phyloP scores from a whole-genome alignment of 495 filamentous ascomycete genomes.

The Hypoxylon lienhwacheense region DNA sequence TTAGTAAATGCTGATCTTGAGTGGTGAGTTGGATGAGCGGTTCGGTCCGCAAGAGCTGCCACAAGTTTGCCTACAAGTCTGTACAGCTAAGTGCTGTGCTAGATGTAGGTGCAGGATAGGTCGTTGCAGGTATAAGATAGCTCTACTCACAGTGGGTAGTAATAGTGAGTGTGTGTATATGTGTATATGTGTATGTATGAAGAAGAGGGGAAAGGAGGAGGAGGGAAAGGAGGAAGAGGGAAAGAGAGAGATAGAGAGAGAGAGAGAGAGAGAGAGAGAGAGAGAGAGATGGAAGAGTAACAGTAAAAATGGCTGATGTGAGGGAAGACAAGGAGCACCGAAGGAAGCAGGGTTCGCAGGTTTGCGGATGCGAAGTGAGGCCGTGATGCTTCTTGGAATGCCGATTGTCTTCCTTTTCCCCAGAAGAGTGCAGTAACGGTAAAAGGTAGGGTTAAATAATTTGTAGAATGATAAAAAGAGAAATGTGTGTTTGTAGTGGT shows the following conservation, averaged over 20 bases:
- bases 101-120: background rate
- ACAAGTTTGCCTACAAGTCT: constrained; percentile 15
- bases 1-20: constrained; percentile 13
- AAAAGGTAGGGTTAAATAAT: constrained; percentile 21
- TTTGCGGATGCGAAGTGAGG: constrained; percentile 14
- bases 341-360: constrained; percentile 19
- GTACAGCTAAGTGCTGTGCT: too few relatives aligned
- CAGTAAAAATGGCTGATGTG: constrained; percentile 3
- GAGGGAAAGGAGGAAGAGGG: too few relatives aligned
- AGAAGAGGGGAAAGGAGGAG: too few relatives aligned
- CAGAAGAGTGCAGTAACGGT: constrained; percentile 10
- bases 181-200: too few relatives aligned
- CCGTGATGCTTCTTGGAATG: constrained; percentile 10
- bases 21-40: constrained; percentile 19
- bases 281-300: constrained; percentile 20
- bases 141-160: background rate
- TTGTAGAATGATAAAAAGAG: constrained; percentile 22
- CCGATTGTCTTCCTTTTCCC: constrained; percentile 14
- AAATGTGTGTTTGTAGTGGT: constrained; percentile 25
- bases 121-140: too few relatives aligned
- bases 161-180: too few relatives aligned
- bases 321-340: constrained; percentile 30
- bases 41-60: constrained; percentile 27
- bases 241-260: background rate
- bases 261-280: constrained; percentile 24